These are phyloP conservation scores for Penicillium riverlandense DNA, from an alignment of 495 filamentous ascomycete genomes.

Conservation along the genomic window DNA sequence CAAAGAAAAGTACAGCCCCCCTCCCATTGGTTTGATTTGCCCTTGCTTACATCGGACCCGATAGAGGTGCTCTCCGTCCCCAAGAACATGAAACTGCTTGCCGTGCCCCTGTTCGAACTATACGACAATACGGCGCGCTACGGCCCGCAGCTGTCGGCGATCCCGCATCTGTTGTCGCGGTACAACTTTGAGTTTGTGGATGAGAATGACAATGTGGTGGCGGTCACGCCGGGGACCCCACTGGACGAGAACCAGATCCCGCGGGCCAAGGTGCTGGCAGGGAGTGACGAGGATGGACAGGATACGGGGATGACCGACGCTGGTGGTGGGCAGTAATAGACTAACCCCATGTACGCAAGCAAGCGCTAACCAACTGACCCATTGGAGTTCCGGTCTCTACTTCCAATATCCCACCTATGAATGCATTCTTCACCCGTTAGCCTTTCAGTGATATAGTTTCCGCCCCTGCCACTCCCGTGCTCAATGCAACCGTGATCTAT, in stretches of 20 bases:
- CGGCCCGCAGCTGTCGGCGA: slow-evolving; percentile 90
- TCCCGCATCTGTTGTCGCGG: slow-evolving; percentile 84
- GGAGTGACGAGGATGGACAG: slow-evolving; percentile 46
- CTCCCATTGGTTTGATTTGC: neutral
- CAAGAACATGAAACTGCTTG: slow-evolving; percentile 99
- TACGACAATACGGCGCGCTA: slow-evolving; percentile 96
- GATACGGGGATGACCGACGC: slow-evolving; percentile 37
- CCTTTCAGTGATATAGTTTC: no score
- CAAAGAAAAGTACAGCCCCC: slow-evolving; percentile 62
- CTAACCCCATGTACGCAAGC: neutral
- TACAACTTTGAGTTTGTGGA: slow-evolving; percentile 99
- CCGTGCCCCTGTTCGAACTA: slow-evolving; percentile 92
- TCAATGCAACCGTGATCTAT: neutral
- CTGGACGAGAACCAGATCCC: slow-evolving; percentile 37
- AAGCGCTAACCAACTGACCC: neutral
- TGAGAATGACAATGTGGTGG: slow-evolving; percentile 81
- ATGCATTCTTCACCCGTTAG: no score
- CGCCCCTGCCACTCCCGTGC: no score
- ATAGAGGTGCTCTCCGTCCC: slow-evolving; percentile 92
- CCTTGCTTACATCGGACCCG: slow-evolving; percentile 8
- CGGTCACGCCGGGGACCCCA: slow-evolving; percentile 67
- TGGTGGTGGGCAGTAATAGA: slow-evolving; percentile 7
- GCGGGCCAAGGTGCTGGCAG: slow-evolving; percentile 69
- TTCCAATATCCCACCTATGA: no score
- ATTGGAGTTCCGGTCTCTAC: no score